A percentile compares a stretch with the other conserved stretches of the same genome.
Evolutionary conservation across 345 rosid genomes (phyloP).

Genomic region (Raphanus sativus): DNA sequence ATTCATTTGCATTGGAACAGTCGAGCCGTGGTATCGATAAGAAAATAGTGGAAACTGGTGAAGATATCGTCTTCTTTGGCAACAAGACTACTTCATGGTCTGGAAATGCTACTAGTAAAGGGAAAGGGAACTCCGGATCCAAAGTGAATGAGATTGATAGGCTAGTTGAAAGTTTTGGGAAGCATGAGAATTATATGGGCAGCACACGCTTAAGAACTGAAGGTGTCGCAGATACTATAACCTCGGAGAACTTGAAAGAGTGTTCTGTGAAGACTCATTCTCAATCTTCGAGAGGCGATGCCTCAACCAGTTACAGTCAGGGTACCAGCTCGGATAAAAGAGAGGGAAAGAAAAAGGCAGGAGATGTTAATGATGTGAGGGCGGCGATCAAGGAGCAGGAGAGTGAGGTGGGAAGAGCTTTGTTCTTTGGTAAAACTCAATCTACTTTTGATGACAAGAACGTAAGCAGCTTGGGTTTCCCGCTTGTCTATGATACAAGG

Average conservation of each 20-base stretch:
- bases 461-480: slow-evolving; percentile 47
- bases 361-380: slow-evolving; percentile 46
- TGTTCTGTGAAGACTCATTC: slow-evolving; percentile 67
- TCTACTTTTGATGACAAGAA: slow-evolving; percentile 54
- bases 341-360: slow-evolving; percentile 69
- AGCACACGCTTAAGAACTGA: slow-evolving; percentile 53
- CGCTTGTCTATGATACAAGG: slow-evolving; percentile 56
- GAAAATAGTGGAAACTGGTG: slow-evolving; percentile 52
- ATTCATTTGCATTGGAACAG: slow-evolving; percentile 39
- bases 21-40: slow-evolving; percentile 48
- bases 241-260: slow-evolving; percentile 68
- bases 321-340: slow-evolving; percentile 49
- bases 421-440: slow-evolving; percentile 60
- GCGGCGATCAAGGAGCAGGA: slow-evolving; percentile 78
- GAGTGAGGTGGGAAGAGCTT: slow-evolving; percentile 88
- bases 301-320: slow-evolving; percentile 52
- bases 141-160: slow-evolving; percentile 46
- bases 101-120: slow-evolving; percentile 52
- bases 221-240: slow-evolving; percentile 43
- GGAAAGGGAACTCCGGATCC: slow-evolving; percentile 46
- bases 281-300: slow-evolving; percentile 60
- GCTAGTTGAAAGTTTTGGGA: slow-evolving; percentile 38
- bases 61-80: slow-evolving; percentile 55
- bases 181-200: slow-evolving; percentile 40
- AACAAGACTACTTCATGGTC: slow-evolving; percentile 56